phyloP scores from a whole-genome alignment of 495 filamentous ascomycete species.

The Hypoxylon intermedium region DNA sequence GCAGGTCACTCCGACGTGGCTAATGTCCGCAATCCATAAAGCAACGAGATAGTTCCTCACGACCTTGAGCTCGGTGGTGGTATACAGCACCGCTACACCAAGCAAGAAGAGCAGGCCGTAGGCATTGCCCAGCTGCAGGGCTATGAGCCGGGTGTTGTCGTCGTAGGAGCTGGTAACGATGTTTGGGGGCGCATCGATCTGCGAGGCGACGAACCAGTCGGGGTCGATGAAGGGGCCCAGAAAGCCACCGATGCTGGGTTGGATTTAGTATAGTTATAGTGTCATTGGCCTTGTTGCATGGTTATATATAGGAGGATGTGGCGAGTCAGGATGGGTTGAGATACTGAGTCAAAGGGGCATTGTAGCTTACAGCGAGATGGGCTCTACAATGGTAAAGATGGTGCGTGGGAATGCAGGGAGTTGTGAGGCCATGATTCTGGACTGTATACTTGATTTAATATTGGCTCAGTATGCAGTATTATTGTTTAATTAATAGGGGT shows the following conservation, averaged over 20 bases:
- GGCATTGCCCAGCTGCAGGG: conserved; percentile 67
- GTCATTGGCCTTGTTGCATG: too few species aligned
- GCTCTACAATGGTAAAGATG: conserved; percentile 70
- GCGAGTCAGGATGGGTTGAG: too few species aligned
- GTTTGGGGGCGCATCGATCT: conserved; percentile 55
- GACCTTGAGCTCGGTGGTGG: conserved; percentile 68
- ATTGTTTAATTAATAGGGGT: not conserved
- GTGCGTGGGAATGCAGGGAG: conserved; percentile 60
- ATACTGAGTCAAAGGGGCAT: not conserved
- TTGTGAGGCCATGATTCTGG: conserved; percentile 54
- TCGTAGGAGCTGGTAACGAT: conserved; percentile 27
- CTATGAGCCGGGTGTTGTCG: conserved; percentile 47
- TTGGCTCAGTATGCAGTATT: too few species aligned
- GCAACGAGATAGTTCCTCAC: conserved; percentile 72
- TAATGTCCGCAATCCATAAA: conserved; percentile 70
- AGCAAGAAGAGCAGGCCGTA: conserved; percentile 71
- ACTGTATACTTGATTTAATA: not conserved
- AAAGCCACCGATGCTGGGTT: conserved; percentile 61
- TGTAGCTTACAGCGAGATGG: conserved; percentile 66
- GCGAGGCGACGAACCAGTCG: conserved; percentile 65
- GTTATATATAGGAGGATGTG: too few species aligned
- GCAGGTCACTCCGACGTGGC: conserved; percentile 70
- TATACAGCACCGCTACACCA: conserved; percentile 65
- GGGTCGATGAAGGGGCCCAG: conserved; percentile 62
- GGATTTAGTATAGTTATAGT: conserved; percentile 1